Percentiles rank a stretch among this genome's conserved stretches.
Conservation (phyloP, 1,139 yeast species). For the Citeromyces hawaiiensis region DNA sequence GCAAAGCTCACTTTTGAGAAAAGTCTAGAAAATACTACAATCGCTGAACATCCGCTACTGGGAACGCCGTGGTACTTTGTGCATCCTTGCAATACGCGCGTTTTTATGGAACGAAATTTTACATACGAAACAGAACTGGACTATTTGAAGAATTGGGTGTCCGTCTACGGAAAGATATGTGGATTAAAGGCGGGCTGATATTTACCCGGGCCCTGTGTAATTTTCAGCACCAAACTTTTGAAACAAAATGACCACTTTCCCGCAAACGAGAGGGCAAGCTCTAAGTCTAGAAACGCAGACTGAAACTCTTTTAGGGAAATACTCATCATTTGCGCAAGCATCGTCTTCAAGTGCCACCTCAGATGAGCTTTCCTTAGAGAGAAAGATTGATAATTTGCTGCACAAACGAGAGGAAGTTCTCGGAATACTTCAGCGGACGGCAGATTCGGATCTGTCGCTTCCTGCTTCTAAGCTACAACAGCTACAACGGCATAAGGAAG, state of each 20-base stretch:
- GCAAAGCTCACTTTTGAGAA: conserved; percentile 1
- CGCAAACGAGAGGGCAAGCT: conserved; percentile 39
- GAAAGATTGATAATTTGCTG: conserved; percentile 26
- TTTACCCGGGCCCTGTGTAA: background rate
- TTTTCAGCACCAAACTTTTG: too few species aligned
- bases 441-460: conserved; percentile 45
- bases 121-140: background rate
- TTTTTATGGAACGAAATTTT: background rate
- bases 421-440: conserved; percentile 25
- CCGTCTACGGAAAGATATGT: background rate
- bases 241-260: conserved; percentile 15
- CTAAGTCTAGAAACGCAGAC: conserved; percentile 45
- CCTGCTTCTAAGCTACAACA: conserved; percentile 73
- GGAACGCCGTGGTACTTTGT: conserved; percentile 2
- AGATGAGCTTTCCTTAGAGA: conserved; percentile 30
- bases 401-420: conserved; percentile 25
- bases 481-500: conserved; percentile 70
- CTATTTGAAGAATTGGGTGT: background rate
- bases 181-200: background rate
- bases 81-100: conserved; percentile 2
- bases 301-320: conserved; percentile 32
- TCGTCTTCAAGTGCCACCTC: conserved; percentile 30
- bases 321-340: conserved; percentile 37
- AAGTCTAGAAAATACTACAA: background rate
- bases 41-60: conserved; percentile 1